These are phyloP conservation scores for Paramecium octaurelia DNA, from an alignment of 73 alveolate species.

Conservation along the genomic window DNA sequence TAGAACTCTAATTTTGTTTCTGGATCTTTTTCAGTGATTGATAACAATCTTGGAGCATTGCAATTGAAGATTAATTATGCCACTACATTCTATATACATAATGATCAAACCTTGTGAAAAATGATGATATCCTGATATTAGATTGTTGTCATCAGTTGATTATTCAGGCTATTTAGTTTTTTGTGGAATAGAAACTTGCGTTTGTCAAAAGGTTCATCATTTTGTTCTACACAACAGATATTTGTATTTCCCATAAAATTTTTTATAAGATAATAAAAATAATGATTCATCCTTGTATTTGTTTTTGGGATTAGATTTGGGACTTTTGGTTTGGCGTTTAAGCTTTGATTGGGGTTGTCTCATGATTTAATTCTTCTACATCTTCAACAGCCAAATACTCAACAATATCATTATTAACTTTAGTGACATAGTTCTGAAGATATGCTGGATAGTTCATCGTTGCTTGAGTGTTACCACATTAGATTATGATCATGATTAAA, in stretches of 20 bases:
- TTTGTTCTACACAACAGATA: neutral
- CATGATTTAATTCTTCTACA: constrained; percentile 16
- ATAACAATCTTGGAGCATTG: neutral
- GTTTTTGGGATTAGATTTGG: neutral
- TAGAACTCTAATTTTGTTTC: neutral
- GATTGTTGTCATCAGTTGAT: neutral
- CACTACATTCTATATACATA: constrained; percentile 7
- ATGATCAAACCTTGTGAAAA: constrained; percentile 13
- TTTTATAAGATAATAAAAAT: neutral
- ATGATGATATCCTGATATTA: neutral
- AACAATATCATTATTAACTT: constrained; percentile 16
- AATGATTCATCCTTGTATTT: neutral
- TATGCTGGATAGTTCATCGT: constrained; percentile 30
- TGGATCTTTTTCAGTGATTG: neutral
- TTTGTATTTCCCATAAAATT: neutral
- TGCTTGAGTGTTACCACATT: constrained; percentile 33
- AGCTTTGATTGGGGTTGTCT: neutral
- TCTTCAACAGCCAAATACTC: constrained; percentile 37
- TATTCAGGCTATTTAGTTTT: neutral
- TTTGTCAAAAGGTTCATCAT: neutral
- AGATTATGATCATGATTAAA: neutral
- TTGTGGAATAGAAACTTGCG: neutral
- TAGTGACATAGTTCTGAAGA: neutral
- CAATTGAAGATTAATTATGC: neutral
- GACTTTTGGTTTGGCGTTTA: neutral